Percentiles rank a stretch among this genome's conserved stretches.
These are phyloP conservation scores for Ophiostoma perfectum DNA, from an alignment of 2,329 filamentous ascomycete genomes.

Conservation along the genomic window DNA sequence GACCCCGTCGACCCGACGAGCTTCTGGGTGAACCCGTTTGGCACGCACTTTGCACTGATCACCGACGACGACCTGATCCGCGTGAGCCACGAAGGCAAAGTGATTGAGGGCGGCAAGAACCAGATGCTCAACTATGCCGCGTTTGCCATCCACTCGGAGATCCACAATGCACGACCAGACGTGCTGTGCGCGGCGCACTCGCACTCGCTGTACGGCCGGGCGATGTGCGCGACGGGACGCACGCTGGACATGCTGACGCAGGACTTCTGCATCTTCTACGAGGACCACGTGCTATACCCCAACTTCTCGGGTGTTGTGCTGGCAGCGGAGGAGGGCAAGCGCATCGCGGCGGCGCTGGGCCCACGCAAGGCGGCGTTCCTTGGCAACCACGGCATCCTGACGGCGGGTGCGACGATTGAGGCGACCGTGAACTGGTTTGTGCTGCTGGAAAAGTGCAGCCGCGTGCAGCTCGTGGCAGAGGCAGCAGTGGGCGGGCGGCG, in stretches of 20 bases:
- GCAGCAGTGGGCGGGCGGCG: constrained; percentile 51
- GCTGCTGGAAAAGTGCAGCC: constrained; percentile 59
- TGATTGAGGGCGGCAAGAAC: constrained; percentile 44
- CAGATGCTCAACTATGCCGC: constrained; percentile 50
- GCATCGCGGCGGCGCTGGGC: constrained; percentile 40
- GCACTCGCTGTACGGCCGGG: constrained; percentile 51
- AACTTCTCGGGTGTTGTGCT: constrained; percentile 57
- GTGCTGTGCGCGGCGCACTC: constrained; percentile 54
- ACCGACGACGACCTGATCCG: constrained; percentile 55
- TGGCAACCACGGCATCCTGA: constrained; percentile 57
- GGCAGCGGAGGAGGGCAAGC: constrained; percentile 48
- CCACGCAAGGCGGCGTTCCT: constrained; percentile 52
- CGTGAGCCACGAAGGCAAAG: constrained; percentile 49
- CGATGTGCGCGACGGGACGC: constrained; percentile 51
- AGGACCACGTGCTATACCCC: constrained; percentile 51
- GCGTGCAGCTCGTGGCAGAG: constrained; percentile 57
- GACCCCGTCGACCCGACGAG: constrained; percentile 51
- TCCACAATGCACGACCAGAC: constrained; percentile 52
- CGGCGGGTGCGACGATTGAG: constrained; percentile 55
- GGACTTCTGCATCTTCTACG: constrained; percentile 51
- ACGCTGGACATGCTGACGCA: constrained; percentile 57
- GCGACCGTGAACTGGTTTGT: constrained; percentile 58
- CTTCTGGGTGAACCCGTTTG: constrained; percentile 60
- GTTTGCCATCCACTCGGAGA: constrained; percentile 54
- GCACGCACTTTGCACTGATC: constrained; percentile 52